Evolutionary conservation across 2,329 filamentous ascomycete species (phyloP), one percentile per base, ranked within the genome.

Genomic region (Septoria linicola): DNA sequence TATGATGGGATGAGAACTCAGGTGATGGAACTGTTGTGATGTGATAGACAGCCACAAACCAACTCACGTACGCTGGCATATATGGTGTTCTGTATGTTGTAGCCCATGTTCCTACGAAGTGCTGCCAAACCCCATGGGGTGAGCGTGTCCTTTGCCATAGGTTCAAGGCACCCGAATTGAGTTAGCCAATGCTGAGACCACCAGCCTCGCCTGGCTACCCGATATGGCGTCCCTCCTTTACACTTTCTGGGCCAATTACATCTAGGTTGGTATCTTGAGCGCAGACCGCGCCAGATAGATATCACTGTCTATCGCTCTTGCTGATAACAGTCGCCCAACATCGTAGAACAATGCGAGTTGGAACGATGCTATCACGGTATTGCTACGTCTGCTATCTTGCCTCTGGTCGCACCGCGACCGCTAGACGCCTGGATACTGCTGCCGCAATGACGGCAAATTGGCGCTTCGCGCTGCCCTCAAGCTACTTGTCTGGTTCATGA

Each of bases 71-170:
- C 35, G 35, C 44, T 31, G 43, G 50, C 43, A 53, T 53, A 53
- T 53, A 53, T 53, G 44, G 46, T 49, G 39, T 27, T 41, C 37
- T 34, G 30, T 25, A n/a, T 49, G 37, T 27, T 21, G 20, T 16
- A 35, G 32, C 10, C 39, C 45, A 43, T 48, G 43, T 40, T 30
- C 35, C 17, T 14, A 48, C 50, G 25, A 48, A 43, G 50, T 34
- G 44, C 37, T 53, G 32, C 41, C 34, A 40, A 41, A 41, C 51
- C 51, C 51, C 51, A 54, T 54, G 51, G 45, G 51, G 51, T 31
- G 41, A 49, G 51, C 27, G 20, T 54, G 46, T 50, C 45, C 51
- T 41, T 45, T 43, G 34, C 32, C 44, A 47, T 30, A 36, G 44
- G 44, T 19, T 47, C 44, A 31, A 27, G 35, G 23, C 44, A 39